Evolutionary conservation across 2,329 filamentous ascomycete genomes (phyloP).

Genomic region (Aspergillus hortae): DNA sequence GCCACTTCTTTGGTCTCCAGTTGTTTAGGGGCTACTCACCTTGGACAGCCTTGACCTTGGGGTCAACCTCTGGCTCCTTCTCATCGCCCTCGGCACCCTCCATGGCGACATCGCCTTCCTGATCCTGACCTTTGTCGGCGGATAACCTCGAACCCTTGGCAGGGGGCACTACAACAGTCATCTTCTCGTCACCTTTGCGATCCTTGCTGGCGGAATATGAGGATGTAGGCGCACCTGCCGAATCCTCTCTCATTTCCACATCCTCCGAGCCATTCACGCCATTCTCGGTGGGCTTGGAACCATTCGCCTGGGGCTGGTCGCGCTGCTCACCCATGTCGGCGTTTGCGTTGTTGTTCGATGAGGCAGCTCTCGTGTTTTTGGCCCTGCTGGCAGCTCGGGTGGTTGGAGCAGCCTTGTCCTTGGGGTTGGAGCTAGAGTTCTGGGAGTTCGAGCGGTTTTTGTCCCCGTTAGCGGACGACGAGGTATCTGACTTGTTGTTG

Average conservation of each 20-base stretch:
- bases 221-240: constrained; percentile 48
- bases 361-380: constrained; percentile 35
- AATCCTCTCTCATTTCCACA: constrained; percentile 67
- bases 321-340: constrained; percentile 62
- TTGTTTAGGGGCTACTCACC: constrained; percentile 26
- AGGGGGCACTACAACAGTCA: constrained; percentile 76
- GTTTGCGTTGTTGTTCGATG: constrained; percentile 33
- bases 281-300: constrained; percentile 67
- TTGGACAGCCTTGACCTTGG: constrained; percentile 49
- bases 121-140: constrained; percentile 55
- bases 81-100: constrained; percentile 49
- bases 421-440: constrained; percentile 37
- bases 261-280: constrained; percentile 64
- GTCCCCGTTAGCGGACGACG: constrained; percentile 47
- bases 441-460: constrained; percentile 43
- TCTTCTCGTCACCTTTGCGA: constrained; percentile 71
- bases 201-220: constrained; percentile 59
- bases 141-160: constrained; percentile 62
- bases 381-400: constrained; percentile 42
- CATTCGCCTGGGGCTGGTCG: constrained; percentile 65
- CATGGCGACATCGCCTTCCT: constrained; percentile 70
- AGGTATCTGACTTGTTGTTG: constrained; percentile 45
- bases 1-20: neutral
- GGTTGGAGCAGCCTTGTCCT: constrained; percentile 44
- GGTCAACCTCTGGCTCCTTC: constrained; percentile 45